Evolutionary conservation across 2,329 filamentous ascomycete species (phyloP), one percentile per base, ranked within the genome.

Genomic region (Pseudocercospora macadamiae): DNA sequence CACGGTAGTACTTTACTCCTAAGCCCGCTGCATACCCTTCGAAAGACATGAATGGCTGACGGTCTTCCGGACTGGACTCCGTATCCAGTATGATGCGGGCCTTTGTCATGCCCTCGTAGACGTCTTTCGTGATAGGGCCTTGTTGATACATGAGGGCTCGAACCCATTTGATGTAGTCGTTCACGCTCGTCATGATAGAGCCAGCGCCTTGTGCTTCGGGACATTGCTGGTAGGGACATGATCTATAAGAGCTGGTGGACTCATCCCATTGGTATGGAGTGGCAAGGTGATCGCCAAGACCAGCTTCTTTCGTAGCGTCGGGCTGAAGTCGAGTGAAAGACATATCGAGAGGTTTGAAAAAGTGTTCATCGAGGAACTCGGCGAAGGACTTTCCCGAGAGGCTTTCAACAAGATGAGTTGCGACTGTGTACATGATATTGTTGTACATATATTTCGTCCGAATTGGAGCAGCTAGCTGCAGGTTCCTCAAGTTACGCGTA

Each of bases 321-420:
- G 67, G 69, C 68, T 71, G 63, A 59, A 70, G 62, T 32, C 72
- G 77, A 0, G 79, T 80, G 51, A 76, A 74, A 2, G 68, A 64
- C 81, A 84, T 83, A 2, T 72, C 75, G 25, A 84, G 70, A 0
- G 80, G 80, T 2, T 60, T 61, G 75, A 80, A 83, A 44, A 83
- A 70, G 8, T 69, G 60, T 18, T 75, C 68, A 6, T 68, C 70
- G 8, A 83, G 67, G 34, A 80, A 78, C 3, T 74, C 66, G 0
- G 74, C 74, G 2, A 83, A 70, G 26, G 68, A 66, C 9, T 62
- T 61, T 0, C 74, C 75, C 0, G 74, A 76, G 2, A 80, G 55
- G 0, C 66, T 75, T 62, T 83, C 78, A n/a, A 83, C 66, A 1
- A 83, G 73, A 61, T 82, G 72, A 4, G 76, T 76, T 2, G 77